phyloP scores from a whole-genome alignment of 75 land plant genomes.

The Selaginella tamariscina region DNA sequence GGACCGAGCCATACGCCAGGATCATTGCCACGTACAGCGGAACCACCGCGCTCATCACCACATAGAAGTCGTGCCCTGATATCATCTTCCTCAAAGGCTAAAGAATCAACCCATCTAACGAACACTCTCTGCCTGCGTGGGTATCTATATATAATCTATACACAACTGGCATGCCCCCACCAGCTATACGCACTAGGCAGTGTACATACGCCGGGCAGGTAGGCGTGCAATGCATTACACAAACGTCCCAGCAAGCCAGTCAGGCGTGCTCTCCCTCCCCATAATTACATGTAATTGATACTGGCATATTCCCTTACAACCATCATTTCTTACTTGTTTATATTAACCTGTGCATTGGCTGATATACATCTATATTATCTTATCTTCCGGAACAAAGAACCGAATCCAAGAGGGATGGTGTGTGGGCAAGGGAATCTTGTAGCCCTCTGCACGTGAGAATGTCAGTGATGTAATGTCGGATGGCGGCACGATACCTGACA shows the following conservation, averaged over 20 bases:
- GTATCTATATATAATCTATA: too few species aligned
- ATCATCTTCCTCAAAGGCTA: too few species aligned
- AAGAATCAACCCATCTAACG: too few species aligned
- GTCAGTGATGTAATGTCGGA: slow-evolving; percentile 1
- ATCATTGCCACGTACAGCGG: slow-evolving; percentile 9
- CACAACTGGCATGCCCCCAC: too few species aligned
- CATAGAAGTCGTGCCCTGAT: slow-evolving; percentile 1
- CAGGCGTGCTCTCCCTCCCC: neutral
- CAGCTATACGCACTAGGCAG: too few species aligned
- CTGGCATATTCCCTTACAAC: too few species aligned
- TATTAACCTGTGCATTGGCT: too few species aligned
- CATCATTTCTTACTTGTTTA: too few species aligned
- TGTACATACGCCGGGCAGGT: too few species aligned
- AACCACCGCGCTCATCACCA: slow-evolving; percentile 7
- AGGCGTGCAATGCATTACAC: neutral
- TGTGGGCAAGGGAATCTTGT: neutral
- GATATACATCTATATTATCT: too few species aligned
- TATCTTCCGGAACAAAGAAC: too few species aligned
- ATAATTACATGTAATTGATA: neutral
- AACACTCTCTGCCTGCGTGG: too few species aligned
- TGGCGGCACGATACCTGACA: neutral
- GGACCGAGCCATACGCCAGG: slow-evolving; percentile 11
- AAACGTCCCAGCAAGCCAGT: neutral
- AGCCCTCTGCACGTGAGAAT: neutral
- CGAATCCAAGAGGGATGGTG: neutral